Conservation (phyloP, 257 asterid genomes). For the Ocimum tenuiflorum region DNA sequence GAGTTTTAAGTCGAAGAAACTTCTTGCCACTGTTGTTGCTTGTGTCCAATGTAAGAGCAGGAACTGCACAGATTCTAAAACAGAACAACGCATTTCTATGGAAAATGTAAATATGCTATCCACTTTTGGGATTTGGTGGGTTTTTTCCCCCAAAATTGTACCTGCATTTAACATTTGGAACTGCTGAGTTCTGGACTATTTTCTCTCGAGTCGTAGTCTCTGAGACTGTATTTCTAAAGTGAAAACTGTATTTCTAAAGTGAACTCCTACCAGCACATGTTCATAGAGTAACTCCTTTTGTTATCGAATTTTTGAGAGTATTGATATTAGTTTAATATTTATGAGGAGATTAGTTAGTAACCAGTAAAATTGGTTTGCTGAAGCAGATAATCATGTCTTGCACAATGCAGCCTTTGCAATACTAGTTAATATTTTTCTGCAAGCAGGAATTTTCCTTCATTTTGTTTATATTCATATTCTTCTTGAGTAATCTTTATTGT, state of each 20-base stretch:
- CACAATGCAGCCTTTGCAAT: background rate
- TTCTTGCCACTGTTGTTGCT: background rate
- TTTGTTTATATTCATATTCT: background rate
- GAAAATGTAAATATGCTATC: background rate
- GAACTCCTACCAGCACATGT: background rate
- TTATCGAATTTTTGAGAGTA: background rate
- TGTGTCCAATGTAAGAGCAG: background rate
- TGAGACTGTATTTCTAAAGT: background rate
- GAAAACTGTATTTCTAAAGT: no score
- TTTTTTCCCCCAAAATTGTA: background rate
- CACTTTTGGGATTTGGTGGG: background rate
- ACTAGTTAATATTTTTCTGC: background rate
- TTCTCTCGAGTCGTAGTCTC: background rate
- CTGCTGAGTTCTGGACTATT: background rate
- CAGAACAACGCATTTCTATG: background rate
- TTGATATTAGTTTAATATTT: background rate
- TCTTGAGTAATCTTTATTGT: constrained; percentile 8
- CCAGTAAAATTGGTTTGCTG: background rate
- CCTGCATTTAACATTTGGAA: background rate
- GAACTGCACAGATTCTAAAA: background rate
- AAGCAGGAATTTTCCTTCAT: background rate
- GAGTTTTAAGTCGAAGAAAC: background rate
- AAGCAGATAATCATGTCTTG: background rate
- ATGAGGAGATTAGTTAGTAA: background rate
- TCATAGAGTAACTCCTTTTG: background rate